Evolutionary conservation across 1,284 basidiomycete species (phyloP).

Genomic region (Puccinia coronata): DNA sequence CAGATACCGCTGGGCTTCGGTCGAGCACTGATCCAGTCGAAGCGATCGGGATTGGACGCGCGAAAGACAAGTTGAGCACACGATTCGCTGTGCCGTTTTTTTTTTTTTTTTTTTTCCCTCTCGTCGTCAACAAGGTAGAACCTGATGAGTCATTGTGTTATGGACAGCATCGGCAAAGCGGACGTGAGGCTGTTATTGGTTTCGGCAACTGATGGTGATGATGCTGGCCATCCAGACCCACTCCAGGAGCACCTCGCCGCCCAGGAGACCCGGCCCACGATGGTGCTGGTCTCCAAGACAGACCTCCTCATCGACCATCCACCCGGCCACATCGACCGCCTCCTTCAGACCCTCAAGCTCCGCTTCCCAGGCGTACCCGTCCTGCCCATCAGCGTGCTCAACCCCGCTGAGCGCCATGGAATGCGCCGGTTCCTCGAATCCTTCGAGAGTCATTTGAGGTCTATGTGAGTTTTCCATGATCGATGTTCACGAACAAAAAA

Average conservation of each 20-base stretch:
- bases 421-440: conserved; percentile 13
- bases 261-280: conserved; percentile 13
- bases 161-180: conserved; percentile 28
- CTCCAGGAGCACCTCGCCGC: neutral
- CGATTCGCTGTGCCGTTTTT: conserved; percentile 39
- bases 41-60: conserved; percentile 75
- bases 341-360: neutral
- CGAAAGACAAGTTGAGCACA: conserved; percentile 65
- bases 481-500: neutral
- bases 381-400: conserved; percentile 9
- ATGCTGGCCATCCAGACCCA: neutral
- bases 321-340: neutral
- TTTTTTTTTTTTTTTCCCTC: too few species aligned
- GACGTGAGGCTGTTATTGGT: conserved; percentile 33
- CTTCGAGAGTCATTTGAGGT: conserved; percentile 13
- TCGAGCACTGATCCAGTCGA: conserved; percentile 73
- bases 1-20: conserved; percentile 83
- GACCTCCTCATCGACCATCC: conserved; percentile 12
- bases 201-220: neutral
- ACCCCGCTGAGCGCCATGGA: neutral
- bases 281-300: conserved; percentile 33
- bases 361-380: conserved; percentile 8
- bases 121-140: neutral
- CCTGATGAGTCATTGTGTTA: neutral
- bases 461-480: conserved; percentile 12